A percentile compares a stretch with the other conserved stretches of the same genome.
phyloP scores from a whole-genome alignment of 805 yeast species.

The Blastobotrys robertii region DNA sequence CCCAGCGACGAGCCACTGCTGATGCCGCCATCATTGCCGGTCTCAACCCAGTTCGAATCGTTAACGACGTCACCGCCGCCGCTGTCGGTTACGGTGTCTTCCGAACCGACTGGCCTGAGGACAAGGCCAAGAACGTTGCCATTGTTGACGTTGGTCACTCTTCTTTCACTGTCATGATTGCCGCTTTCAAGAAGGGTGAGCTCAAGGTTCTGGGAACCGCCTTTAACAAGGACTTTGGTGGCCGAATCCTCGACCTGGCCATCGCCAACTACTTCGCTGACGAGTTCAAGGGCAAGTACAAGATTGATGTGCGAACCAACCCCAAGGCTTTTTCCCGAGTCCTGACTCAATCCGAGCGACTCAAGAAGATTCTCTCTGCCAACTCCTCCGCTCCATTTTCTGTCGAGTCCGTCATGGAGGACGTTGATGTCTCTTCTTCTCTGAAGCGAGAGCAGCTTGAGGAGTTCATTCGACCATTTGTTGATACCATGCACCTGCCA shows the following conservation, averaged over 20 bases:
- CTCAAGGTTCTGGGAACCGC: slow-evolving; percentile 87
- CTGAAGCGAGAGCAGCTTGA: slow-evolving; percentile 88
- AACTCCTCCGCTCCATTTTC: slow-evolving; percentile 89
- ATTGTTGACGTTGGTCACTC: slow-evolving; percentile 97
- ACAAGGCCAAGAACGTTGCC: slow-evolving; percentile 80
- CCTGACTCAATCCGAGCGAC: slow-evolving; percentile 79
- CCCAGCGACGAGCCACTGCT: slow-evolving; percentile 90
- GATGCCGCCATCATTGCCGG: slow-evolving; percentile 97
- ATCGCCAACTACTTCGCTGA: slow-evolving; percentile 92
- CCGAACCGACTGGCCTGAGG: slow-evolving; percentile 94
- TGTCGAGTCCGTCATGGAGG: slow-evolving; percentile 95
- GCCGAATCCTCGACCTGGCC: slow-evolving; percentile 91
- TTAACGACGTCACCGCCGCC: slow-evolving; percentile 96
- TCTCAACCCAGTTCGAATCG: slow-evolving; percentile 94
- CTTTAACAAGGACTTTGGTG: slow-evolving; percentile 94
- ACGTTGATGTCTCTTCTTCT: slow-evolving; percentile 86
- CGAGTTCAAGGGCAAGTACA: slow-evolving; percentile 83
- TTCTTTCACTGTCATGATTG: slow-evolving; percentile 80
- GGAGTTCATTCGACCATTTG: slow-evolving; percentile 73
- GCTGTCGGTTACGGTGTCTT: slow-evolving; percentile 99
- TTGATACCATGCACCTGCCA: slow-evolving; percentile 68
- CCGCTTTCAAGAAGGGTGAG: slow-evolving; percentile 92
- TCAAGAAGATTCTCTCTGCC: slow-evolving; percentile 95
- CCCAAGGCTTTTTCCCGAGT: slow-evolving; percentile 95
- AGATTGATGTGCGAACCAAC: slow-evolving; percentile 83